Evolutionary conservation across 1,284 basidiomycete species (phyloP).

Genomic region (Irpex lacteus): DNA sequence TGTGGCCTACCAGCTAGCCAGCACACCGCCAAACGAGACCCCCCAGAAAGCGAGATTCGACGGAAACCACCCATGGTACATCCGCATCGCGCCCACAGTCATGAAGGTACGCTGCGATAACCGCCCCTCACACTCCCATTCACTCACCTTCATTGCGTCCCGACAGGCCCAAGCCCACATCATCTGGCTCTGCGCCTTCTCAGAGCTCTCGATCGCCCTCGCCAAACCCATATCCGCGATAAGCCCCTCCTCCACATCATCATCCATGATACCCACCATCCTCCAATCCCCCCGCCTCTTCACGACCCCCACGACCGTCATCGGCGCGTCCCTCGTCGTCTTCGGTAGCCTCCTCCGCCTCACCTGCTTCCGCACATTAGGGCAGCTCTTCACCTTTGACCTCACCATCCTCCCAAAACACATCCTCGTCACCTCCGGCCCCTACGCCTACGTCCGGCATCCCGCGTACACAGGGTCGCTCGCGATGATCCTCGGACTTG

Average conservation of each 20-base stretch:
- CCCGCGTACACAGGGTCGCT: conserved; percentile 28
- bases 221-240: conserved; percentile 16
- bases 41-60: conserved; percentile 51
- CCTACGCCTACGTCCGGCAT: conserved; percentile 48
- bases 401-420: conserved; percentile 56
- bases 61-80: conserved; percentile 47
- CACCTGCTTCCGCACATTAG: conserved; percentile 40
- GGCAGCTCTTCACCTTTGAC: conserved; percentile 61
- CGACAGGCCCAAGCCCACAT: conserved; percentile 48
- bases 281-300: conserved; percentile 22
- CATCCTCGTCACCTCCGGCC: conserved; percentile 50
- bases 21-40: conserved; percentile 58
- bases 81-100: conserved; percentile 55
- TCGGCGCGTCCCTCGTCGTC: conserved; percentile 46
- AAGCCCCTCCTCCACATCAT: not conserved
- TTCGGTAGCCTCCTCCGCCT: conserved; percentile 41
- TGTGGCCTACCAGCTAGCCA: conserved; percentile 50
- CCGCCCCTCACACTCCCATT: not conserved
- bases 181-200: conserved; percentile 46
- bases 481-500: conserved; percentile 45
- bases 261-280: not conserved
- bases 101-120: conserved; percentile 42
- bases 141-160: not conserved
- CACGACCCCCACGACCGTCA: conserved; percentile 45
- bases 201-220: conserved; percentile 49